Evolutionary conservation across 805 yeast species (phyloP).

Genomic region (Torulaspora gathmanii): DNA sequence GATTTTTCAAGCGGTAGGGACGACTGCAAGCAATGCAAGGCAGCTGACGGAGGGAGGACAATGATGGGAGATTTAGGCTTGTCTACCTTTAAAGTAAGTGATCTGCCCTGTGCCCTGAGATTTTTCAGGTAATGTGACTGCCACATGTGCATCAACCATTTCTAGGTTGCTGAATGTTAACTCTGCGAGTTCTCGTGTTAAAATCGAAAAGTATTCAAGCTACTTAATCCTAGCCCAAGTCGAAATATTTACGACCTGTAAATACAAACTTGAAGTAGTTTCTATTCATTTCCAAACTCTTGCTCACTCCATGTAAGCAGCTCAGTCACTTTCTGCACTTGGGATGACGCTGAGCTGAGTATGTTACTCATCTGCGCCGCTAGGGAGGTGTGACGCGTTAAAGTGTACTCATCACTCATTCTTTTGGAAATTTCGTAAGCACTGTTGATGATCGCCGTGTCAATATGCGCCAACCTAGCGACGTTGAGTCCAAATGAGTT

Average conservation of each 20-base stretch:
- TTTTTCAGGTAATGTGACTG: no score
- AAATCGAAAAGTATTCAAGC: not conserved
- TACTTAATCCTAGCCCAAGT: not conserved
- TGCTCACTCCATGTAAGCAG: constrained; percentile 3
- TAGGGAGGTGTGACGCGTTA: constrained; percentile 6
- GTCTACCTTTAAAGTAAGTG: no score
- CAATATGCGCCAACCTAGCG: constrained; percentile 68
- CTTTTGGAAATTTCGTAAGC: constrained; percentile 39
- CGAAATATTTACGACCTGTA: not conserved
- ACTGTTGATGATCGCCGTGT: constrained; percentile 40
- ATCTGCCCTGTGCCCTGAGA: no score
- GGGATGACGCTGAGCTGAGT: not conserved
- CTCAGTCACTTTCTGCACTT: constrained; percentile 4
- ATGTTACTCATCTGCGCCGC: constrained; percentile 11
- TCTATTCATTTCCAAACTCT: not conserved
- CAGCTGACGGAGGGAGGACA: not conserved
- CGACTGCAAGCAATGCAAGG: not conserved
- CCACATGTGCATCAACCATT: not conserved
- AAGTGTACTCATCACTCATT: constrained; percentile 14
- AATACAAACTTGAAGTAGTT: not conserved
- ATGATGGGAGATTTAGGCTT: no score
- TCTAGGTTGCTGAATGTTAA: not conserved
- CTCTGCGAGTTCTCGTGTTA: not conserved
- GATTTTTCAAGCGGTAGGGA: constrained; percentile 31
- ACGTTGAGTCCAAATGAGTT: constrained; percentile 83